Evolutionary conservation across 768 basidiomycete species (phyloP).

Genomic region (Galerina marginata): DNA sequence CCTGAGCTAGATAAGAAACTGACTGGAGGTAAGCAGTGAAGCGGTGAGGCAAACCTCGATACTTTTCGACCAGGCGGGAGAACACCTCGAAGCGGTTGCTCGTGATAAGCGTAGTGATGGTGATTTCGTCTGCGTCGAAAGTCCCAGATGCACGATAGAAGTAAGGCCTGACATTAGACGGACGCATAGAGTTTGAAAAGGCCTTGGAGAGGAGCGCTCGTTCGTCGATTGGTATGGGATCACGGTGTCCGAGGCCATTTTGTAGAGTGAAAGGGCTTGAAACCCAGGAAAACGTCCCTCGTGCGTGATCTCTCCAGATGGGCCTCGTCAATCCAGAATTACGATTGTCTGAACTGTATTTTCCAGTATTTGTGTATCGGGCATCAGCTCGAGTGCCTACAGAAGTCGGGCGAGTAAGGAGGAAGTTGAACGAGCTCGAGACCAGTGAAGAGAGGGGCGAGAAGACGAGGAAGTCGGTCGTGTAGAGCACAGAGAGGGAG

Average conservation of each 20-base stretch:
- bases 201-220: slow-evolving; percentile 69
- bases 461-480: slow-evolving; percentile 45
- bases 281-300: slow-evolving; percentile 31
- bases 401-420: slow-evolving; percentile 11
- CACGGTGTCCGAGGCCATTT: slow-evolving; percentile 37
- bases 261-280: slow-evolving; percentile 40
- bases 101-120: slow-evolving; percentile 86
- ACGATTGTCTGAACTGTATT: slow-evolving; percentile 6
- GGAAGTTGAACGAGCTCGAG: slow-evolving; percentile 28
- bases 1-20: slow-evolving; percentile 45
- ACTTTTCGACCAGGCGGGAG: slow-evolving; percentile 72
- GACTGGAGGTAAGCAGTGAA: not conserved
- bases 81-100: slow-evolving; percentile 79
- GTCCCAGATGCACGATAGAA: slow-evolving; percentile 71
- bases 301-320: not conserved
- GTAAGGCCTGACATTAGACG: slow-evolving; percentile 80
- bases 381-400: not conserved
- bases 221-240: slow-evolving; percentile 46
- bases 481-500: slow-evolving; percentile 47
- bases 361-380: not conserved
- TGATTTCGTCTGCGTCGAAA: slow-evolving; percentile 71
- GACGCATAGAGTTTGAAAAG: slow-evolving; percentile 71
- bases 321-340: slow-evolving; percentile 1
- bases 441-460: slow-evolving; percentile 35
- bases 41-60: slow-evolving; percentile 58